Evolutionary conservation across 1,284 basidiomycete species (phyloP), one percentile per base, ranked within the genome.

Genomic region (Naganishia sp.): DNA sequence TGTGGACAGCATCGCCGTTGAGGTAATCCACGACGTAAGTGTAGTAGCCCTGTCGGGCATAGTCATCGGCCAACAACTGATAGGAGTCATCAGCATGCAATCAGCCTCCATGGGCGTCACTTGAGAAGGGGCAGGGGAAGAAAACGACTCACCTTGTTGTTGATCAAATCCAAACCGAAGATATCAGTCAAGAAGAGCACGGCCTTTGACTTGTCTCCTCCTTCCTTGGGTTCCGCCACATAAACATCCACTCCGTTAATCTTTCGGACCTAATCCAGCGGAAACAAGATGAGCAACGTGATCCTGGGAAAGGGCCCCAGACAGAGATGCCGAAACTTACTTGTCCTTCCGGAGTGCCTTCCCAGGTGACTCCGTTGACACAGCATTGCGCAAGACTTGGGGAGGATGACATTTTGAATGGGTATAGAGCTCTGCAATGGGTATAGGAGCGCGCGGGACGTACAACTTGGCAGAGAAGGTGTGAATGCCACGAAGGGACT

Each of bases 41-140:
- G 77, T 86, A 85, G 82, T 85, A 88, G 13, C 89, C 89, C 70
- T 88, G 87, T 33, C 80, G 81, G 18, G 89, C 88, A 77, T 87
- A 90, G 73, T 86, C 86, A 72, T 92, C 90, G 15, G 82, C 85
- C 6, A 78, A 61, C 31, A 75, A 63, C 60, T 75, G 28, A 28
- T 28, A 69, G n/a, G 39, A 36, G n/a, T n/a, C 28, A 13, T 63
- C 23, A 55, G 53, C 5, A 5, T 31, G 54, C 60, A 56, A 33
- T 54, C 43, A 65, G 25, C 50, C 18, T 10, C 6, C 7, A 9
- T 9, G 13, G 11, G 36, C 36, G 36, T 13, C 6, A 13, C 6
- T 39, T 10, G 13, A 10, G 9, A 39, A 39, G 36, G 2, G 36
- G 6, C 13, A 39, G 36, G 36, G 4, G 36, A 39, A 50, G 54